Evolutionary conservation across 192 early-diverging fungal genomes (phyloP).

Genomic region (Coemansia sp.): DNA sequence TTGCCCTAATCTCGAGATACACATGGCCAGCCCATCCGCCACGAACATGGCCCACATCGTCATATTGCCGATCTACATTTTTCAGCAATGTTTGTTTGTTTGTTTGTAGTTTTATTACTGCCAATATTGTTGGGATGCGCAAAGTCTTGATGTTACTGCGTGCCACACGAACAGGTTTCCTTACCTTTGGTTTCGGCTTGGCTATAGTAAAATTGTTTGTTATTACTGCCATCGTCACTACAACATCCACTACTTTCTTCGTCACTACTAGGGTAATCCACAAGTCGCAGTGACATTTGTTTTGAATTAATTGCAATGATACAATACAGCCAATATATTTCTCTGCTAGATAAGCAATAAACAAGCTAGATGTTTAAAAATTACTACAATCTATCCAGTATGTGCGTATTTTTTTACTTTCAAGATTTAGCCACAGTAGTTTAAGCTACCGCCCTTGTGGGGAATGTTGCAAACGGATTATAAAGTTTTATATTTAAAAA

Average conservation of each 20-base stretch:
- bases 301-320: background rate
- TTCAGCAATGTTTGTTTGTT: background rate
- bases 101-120: background rate
- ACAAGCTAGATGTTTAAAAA: slow-evolving; percentile 1
- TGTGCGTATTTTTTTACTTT: no score
- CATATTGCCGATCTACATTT: background rate
- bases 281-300: slow-evolving; percentile 28
- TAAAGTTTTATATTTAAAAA: background rate
- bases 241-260: slow-evolving; percentile 31
- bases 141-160: no score
- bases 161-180: background rate
- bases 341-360: background rate
- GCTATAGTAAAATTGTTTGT: slow-evolving; percentile 12
- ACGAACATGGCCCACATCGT: slow-evolving; percentile 30
- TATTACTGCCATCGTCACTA: slow-evolving; percentile 3
- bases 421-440: no score
- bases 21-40: slow-evolving; percentile 49
- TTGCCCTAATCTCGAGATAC: slow-evolving; percentile 14
- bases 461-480: background rate
- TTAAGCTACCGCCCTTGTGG: slow-evolving; percentile 2
- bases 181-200: slow-evolving; percentile 10
- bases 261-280: slow-evolving; percentile 36
- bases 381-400: background rate
- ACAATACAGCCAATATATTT: background rate
- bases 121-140: background rate